Conservation (phyloP, 1,284 basidiomycete species). For the Sanghuangporus baumii region DNA sequence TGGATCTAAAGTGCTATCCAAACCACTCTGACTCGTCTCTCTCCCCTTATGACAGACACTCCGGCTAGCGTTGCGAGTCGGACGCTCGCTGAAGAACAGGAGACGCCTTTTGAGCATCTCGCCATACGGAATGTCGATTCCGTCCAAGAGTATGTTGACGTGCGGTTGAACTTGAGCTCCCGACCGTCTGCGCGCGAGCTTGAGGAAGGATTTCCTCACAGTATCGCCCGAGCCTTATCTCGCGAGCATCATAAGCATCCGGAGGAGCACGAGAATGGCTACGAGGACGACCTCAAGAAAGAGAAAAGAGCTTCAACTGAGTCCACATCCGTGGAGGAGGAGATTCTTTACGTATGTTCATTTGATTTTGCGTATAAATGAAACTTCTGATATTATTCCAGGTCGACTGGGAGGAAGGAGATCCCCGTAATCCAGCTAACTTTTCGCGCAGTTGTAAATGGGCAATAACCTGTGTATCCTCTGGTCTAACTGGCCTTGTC, state of each 20-base stretch:
- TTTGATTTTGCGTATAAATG: background rate
- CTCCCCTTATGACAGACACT: conserved; percentile 1
- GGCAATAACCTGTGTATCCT: conserved; percentile 53
- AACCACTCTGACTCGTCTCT: background rate
- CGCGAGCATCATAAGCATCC: background rate
- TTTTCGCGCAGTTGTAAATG: conserved; percentile 48
- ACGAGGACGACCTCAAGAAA: conserved; percentile 18
- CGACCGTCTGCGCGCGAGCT: conserved; percentile 23
- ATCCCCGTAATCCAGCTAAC: conserved; percentile 50
- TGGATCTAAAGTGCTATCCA: background rate
- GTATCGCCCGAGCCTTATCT: conserved; percentile 20
- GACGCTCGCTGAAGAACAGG: conserved; percentile 7
- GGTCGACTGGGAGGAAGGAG: conserved; percentile 54
- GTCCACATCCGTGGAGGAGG: conserved; percentile 6
- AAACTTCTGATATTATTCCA: conserved; percentile 20
- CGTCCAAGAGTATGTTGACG: conserved; percentile 29
- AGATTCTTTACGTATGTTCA: conserved; percentile 28
- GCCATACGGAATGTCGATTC: conserved; percentile 5
- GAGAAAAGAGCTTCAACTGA: conserved; percentile 20
- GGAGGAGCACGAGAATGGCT: background rate
- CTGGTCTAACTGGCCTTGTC: conserved; percentile 50
- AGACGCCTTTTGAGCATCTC: conserved; percentile 15
- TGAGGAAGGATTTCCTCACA: conserved; percentile 23
- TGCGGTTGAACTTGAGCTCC: conserved; percentile 24
- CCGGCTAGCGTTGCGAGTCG: background rate